Evolutionary conservation across 345 rosid species (phyloP).

Genomic region (Syzygium aromaticum): DNA sequence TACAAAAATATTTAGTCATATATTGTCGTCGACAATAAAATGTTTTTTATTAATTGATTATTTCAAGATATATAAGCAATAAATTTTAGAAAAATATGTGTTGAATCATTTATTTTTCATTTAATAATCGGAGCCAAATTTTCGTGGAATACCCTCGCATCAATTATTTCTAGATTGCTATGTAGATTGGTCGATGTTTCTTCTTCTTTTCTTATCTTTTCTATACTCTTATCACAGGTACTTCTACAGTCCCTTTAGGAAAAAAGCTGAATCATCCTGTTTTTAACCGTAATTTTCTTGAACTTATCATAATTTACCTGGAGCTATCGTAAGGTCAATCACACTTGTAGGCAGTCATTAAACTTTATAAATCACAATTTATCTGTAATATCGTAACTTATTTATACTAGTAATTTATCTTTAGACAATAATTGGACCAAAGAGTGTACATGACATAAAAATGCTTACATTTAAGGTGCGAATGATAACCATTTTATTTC

Average conservation of each 20-base stretch:
- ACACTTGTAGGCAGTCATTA: neutral
- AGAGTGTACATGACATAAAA: neutral
- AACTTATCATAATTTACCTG: neutral
- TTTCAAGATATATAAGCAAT: neutral
- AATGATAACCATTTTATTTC: no score
- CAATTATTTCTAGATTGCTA: neutral
- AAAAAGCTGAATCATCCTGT: neutral
- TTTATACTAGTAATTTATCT: neutral
- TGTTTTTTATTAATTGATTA: neutral
- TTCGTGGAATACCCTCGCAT: accelerated
- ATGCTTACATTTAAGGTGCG: no score
- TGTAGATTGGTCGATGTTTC: neutral
- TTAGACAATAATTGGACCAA: accelerated
- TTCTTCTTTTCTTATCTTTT: neutral
- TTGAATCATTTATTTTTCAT: accelerated
- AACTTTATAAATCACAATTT: neutral
- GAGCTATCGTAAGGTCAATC: neutral
- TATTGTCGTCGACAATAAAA: accelerated
- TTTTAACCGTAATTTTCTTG: neutral
- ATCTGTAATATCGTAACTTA: neutral
- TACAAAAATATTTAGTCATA: neutral
- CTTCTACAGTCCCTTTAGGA: neutral
- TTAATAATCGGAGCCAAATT: neutral
- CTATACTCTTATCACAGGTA: neutral
- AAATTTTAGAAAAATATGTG: accelerated